These are phyloP conservation scores for Stephania cephalantha DNA, from an alignment of 164 flowering plant genomes.

Conservation along the genomic window DNA sequence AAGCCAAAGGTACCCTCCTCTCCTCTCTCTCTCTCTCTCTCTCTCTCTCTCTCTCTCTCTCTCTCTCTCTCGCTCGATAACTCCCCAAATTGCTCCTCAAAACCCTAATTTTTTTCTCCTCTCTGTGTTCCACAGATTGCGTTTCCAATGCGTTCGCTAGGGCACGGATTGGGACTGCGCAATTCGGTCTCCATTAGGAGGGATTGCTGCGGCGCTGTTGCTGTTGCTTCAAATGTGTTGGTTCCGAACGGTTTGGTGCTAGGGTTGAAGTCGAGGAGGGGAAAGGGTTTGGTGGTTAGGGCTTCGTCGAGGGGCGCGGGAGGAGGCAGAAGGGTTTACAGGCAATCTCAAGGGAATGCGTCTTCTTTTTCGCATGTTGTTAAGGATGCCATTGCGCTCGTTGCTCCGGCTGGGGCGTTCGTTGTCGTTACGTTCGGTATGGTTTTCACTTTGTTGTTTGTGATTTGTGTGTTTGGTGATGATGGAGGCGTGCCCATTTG, in stretches of 20 bases:
- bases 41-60: not conserved
- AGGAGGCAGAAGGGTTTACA: constrained; percentile 48
- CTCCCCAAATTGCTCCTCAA: not conserved
- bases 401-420: constrained; percentile 47
- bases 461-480: not conserved
- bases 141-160: not conserved
- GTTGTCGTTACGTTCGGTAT: constrained; percentile 57
- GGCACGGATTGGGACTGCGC: not conserved
- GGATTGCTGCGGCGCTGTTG: not conserved
- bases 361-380: constrained; percentile 23
- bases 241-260: not conserved
- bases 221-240: not conserved
- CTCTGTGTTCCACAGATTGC: constrained; percentile 6
- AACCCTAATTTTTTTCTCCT: not conserved
- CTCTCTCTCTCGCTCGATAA: not conserved
- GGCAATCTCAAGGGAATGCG: constrained; percentile 42
- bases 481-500: not conserved
- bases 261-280: constrained; percentile 8
- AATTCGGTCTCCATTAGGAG: not conserved
- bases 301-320: constrained; percentile 24
- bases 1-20: constrained; percentile 12
- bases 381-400: constrained; percentile 37
- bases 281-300: constrained; percentile 23
- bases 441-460: not conserved
- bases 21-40: not conserved